phyloP scores from a whole-genome alignment of 2,329 filamentous ascomycete genomes.

The Aspergillus tanneri region DNA sequence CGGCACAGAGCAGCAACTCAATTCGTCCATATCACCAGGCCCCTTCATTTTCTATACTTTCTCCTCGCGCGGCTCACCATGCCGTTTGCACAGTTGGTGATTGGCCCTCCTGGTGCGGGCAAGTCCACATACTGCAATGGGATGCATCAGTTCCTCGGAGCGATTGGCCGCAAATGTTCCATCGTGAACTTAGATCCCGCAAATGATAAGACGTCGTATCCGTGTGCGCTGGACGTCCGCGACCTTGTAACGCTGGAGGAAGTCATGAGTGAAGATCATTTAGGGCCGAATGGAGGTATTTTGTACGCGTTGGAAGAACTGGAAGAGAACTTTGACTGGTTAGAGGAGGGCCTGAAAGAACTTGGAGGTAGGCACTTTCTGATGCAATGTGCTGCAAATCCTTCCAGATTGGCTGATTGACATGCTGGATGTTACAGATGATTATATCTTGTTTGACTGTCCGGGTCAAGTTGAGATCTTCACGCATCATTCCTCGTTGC shows the following conservation, averaged over 20 bases:
- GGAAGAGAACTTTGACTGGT: conserved; percentile 90
- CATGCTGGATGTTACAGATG: conserved; percentile 53
- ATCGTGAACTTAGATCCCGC: conserved; percentile 96
- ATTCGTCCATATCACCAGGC: not conserved
- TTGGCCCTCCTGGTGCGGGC: conserved; percentile 91
- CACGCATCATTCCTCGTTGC: conserved; percentile 86
- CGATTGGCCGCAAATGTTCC: conserved; percentile 91
- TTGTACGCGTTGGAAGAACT: conserved; percentile 93
- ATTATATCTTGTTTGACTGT: conserved; percentile 94
- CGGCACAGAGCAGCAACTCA: not conserved
- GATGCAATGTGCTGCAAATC: not conserved
- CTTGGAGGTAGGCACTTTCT: conserved; percentile 56
- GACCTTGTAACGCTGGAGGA: conserved; percentile 86
- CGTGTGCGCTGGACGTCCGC: conserved; percentile 85
- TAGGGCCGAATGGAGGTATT: conserved; percentile 90
- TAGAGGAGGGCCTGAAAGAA: conserved; percentile 75
- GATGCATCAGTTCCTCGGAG: conserved; percentile 97
- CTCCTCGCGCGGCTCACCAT: conserved; percentile 34
- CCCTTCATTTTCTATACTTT: not conserved
- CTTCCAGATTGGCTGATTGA: conserved; percentile 1
- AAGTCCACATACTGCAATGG: conserved; percentile 99
- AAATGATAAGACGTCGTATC: conserved; percentile 88
- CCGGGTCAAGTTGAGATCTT: conserved; percentile 97
- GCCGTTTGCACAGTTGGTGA: conserved; percentile 73
- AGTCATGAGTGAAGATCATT: conserved; percentile 85